These are phyloP conservation scores for Scheffersomyces spartinae DNA, from an alignment of 805 yeast genomes.

Conservation along the genomic window DNA sequence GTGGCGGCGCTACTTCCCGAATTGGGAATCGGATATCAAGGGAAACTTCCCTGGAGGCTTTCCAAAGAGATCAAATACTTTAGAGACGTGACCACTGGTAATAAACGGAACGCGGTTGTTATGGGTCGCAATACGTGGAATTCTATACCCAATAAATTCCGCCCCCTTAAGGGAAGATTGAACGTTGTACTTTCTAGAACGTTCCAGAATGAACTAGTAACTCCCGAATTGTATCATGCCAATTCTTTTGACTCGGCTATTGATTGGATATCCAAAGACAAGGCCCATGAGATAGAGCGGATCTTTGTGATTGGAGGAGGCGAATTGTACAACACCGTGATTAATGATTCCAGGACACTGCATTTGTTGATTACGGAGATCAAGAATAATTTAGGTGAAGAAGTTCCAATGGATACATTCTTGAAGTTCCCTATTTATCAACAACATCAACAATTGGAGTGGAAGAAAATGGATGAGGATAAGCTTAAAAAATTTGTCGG, in stretches of 20 bases:
- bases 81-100: constrained; percentile 51
- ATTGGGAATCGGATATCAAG: constrained; percentile 76
- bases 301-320: constrained; percentile 91
- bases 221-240: constrained; percentile 15
- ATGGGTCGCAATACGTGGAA: constrained; percentile 98
- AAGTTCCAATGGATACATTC: constrained; percentile 60
- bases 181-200: constrained; percentile 67
- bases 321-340: constrained; percentile 58
- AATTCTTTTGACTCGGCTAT: constrained; percentile 16
- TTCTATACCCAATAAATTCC: constrained; percentile 71
- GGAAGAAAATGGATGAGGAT: constrained; percentile 13
- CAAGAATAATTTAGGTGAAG: constrained; percentile 13
- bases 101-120: constrained; percentile 56
- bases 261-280: constrained; percentile 26
- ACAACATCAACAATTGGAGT: no score
- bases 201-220: constrained; percentile 9
- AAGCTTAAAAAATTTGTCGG: constrained; percentile 16
- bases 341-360: constrained; percentile 32
- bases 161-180: constrained; percentile 68
- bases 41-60: constrained; percentile 80
- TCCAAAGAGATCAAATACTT: constrained; percentile 80
- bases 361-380: constrained; percentile 65
- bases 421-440: constrained; percentile 35
- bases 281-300: constrained; percentile 32
- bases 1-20: constrained; percentile 81